phyloP scores from a whole-genome alignment of 495 filamentous ascomycete species.

The Aspergillus bridgeri region DNA sequence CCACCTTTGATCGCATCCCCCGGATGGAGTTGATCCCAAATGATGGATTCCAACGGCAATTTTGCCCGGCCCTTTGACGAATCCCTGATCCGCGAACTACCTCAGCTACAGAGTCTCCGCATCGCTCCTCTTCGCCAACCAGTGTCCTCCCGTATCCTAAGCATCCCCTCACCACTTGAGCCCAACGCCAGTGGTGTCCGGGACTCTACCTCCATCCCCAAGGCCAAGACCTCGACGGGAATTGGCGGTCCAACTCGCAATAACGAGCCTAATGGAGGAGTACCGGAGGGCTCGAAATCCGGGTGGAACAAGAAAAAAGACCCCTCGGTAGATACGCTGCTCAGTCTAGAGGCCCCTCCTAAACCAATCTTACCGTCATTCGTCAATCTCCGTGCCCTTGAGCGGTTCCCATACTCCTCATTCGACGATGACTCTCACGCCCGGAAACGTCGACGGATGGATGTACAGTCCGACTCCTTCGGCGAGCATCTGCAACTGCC shows the following conservation, averaged over 20 bases:
- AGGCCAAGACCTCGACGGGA: constrained; percentile 28
- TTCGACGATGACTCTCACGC: constrained; percentile 41
- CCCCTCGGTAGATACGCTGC: constrained; percentile 26
- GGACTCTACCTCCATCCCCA: constrained; percentile 33
- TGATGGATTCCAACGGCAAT: constrained; percentile 34
- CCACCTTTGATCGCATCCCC: constrained; percentile 9
- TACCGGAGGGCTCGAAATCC: constrained; percentile 34
- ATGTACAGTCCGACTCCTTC: constrained; percentile 42
- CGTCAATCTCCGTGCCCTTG: constrained; percentile 46
- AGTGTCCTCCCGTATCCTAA: constrained; percentile 41
- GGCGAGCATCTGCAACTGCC: constrained; percentile 51
- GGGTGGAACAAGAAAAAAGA: constrained; percentile 37
- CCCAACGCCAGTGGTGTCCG: constrained; percentile 40
- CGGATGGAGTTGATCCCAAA: constrained; percentile 9
- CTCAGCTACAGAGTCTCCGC: constrained; percentile 40
- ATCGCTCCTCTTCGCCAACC: constrained; percentile 51
- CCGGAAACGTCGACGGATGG: constrained; percentile 42
- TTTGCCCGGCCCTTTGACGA: constrained; percentile 38
- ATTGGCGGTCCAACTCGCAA: constrained; percentile 23
- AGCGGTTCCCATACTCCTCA: constrained; percentile 42
- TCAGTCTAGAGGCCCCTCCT: constrained; percentile 35
- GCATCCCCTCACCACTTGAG: constrained; percentile 44
- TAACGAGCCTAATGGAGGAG: constrained; percentile 17
- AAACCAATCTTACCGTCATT: constrained; percentile 46
- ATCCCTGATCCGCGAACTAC: constrained; percentile 41